Base-by-base conservation (phyloP, 768 basidiomycete species). In the Suillus hirtellus region DNA sequence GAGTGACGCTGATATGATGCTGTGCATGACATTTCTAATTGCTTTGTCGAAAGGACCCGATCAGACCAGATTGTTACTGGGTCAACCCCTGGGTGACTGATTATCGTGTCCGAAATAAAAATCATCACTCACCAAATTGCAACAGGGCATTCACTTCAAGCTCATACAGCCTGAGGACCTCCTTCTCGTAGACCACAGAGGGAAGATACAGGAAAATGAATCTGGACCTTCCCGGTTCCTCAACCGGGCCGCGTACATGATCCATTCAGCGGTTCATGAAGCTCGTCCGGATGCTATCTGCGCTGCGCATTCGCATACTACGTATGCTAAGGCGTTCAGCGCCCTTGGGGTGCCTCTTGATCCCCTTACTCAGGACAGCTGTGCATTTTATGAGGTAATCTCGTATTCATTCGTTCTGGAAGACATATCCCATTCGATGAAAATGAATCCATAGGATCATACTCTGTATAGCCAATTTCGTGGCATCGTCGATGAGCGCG, bases 31-130 rank as follows among this genome's bases (percentile, higher is more conserved):
- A 31, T 5, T 31, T 1, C 31, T 34, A 43, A 24, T 10, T 44
- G 40, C 21, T 55, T 38, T 12, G 2, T 56, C 27, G 19, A 61
- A 31, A 77, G 79, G 80, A 82, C 64, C 76, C 77, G 21, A 73
- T 81, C 61, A 72, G 70, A 46, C 66, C 75, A 21, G 75, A 79
- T 65, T 78, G 78, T 61, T 82, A 81, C 73, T 83, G 81, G 82
- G 80, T 82, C 53, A 82, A 83, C 64, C 81, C 81, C 2, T 79
- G 79, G 64, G 81, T 78, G 63, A 63, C 70, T 40, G 11, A 50
- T 31, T 37, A n/a, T 31, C 11, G 27, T 50, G 5, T 6, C 6
- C 31, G 5, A 31, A 1, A 31, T 31, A 31, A 6, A 31, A 6
- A 31, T 31, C 5, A 31, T 1, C 4, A 31, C 1, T 52, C 38